phyloP scores from a whole-genome alignment of 176 grass and related monocot genomes.

The Musa troglodytarum region DNA sequence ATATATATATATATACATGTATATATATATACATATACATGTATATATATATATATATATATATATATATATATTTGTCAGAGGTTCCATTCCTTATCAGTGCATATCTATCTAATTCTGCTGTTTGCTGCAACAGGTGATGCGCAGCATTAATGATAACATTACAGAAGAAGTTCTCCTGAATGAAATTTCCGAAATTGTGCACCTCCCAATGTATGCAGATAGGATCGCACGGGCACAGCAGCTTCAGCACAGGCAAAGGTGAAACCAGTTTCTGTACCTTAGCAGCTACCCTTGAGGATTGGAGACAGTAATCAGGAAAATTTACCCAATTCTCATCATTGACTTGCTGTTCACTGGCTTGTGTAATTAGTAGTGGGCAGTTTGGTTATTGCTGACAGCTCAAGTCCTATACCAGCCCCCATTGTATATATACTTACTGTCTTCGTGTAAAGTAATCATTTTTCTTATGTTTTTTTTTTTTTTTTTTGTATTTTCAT shows the following conservation, averaged over 20 bases:
- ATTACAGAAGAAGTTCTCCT: conserved; percentile 82
- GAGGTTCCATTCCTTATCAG: too few relatives aligned
- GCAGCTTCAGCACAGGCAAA: conserved; percentile 24
- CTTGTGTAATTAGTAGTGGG: background rate
- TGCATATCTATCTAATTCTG: background rate
- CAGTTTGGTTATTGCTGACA: background rate
- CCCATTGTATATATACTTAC: background rate
- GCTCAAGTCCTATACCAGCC: background rate
- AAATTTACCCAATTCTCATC: background rate
- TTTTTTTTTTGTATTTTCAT: background rate
- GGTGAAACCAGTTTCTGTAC: background rate
- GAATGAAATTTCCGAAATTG: conserved; percentile 56
- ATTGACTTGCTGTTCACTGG: conserved; percentile 2
- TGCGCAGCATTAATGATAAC: conserved; percentile 89
- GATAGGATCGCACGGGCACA: conserved; percentile 64
- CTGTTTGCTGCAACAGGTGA: conserved; percentile 34
- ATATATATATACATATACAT: too few relatives aligned
- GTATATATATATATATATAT: too few relatives aligned
- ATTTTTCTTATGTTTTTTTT: background rate
- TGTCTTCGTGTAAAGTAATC: background rate
- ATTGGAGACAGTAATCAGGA: background rate
- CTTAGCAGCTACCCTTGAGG: background rate
- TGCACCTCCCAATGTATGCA: conserved; percentile 63
- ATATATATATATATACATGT: too few relatives aligned
- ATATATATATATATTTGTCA: too few relatives aligned